These are phyloP conservation scores for Orbilia ellipsospora DNA, from an alignment of 2,329 filamentous ascomycete species.

Conservation along the genomic window DNA sequence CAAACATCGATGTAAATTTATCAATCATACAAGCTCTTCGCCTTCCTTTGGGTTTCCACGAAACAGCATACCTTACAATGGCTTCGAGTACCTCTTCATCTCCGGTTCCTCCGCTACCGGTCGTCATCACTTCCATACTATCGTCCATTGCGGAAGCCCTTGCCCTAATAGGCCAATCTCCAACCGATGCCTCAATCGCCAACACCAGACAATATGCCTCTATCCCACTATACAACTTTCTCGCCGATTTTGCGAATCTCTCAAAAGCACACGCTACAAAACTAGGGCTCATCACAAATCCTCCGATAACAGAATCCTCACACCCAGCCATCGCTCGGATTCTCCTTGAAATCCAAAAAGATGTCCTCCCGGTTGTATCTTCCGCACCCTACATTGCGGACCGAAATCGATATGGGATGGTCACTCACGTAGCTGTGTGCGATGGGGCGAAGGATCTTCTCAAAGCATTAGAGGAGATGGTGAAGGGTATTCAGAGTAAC, in stretches of 20 bases:
- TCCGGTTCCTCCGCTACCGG: conserved; percentile 28
- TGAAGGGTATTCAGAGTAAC: conserved; percentile 57
- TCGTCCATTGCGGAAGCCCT: conserved; percentile 34
- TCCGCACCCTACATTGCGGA: conserved; percentile 49
- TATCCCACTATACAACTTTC: conserved; percentile 44
- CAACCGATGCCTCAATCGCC: conserved; percentile 15
- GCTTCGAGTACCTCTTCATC: conserved; percentile 16
- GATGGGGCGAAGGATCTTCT: conserved; percentile 60
- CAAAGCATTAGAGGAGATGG: conserved; percentile 61
- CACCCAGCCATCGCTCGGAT: conserved; percentile 46
- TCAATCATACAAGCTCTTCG: neutral
- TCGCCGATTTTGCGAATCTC: conserved; percentile 52
- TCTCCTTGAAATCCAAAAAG: conserved; percentile 41
- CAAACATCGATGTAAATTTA: neutral
- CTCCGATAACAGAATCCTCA: conserved; percentile 36
- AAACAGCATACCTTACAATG: conserved; percentile 18
- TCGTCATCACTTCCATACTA: conserved; percentile 22
- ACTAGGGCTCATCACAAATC: conserved; percentile 40
- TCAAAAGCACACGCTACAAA: conserved; percentile 47
- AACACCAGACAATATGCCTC: conserved; percentile 28
- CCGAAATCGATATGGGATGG: conserved; percentile 43
- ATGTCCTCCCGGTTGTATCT: conserved; percentile 34
- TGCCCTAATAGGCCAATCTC: conserved; percentile 30
- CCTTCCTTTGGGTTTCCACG: neutral
- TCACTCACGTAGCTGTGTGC: conserved; percentile 41